Percentiles rank a stretch among this genome's conserved stretches.
Evolutionary conservation across 2,329 filamentous ascomycete genomes (phyloP).

Genomic region (Tetracladium maxilliforme): DNA sequence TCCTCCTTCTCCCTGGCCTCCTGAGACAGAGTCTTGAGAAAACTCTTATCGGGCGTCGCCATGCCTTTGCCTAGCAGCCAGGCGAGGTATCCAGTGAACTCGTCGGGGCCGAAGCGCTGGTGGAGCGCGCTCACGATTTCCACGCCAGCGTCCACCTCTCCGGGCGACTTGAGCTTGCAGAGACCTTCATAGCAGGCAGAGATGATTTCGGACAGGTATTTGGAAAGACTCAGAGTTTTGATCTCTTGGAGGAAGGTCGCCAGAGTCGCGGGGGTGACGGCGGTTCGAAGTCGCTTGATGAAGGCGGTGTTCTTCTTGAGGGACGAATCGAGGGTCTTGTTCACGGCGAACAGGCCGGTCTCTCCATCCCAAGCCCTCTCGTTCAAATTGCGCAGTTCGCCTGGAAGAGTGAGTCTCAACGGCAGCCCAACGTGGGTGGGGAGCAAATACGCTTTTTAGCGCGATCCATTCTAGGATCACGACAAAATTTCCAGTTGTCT

Average conservation of each 20-base stretch:
- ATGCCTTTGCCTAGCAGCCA: conserved; percentile 88
- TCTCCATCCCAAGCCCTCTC: conserved; percentile 79
- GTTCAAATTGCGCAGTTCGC: conserved; percentile 83
- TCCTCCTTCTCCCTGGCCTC: conserved; percentile 91
- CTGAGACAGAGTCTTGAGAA: conserved; percentile 60
- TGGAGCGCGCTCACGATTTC: conserved; percentile 93
- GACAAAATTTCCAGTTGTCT: no score
- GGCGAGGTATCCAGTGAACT: conserved; percentile 83
- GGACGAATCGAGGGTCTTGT: conserved; percentile 75
- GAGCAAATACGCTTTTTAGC: conserved; percentile 3
- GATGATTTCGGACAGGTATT: conserved; percentile 94
- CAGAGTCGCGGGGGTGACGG: conserved; percentile 66
- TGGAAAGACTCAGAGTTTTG: conserved; percentile 78
- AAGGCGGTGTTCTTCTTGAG: conserved; percentile 98
- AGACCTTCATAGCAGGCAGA: conserved; percentile 91
- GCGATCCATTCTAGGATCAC: no score
- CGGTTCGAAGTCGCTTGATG: conserved; percentile 88
- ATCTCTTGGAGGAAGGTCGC: conserved; percentile 83
- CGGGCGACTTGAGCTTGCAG: conserved; percentile 78
- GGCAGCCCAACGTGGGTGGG: conserved; percentile 1
- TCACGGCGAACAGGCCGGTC: conserved; percentile 65
- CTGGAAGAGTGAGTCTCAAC: conserved; percentile 38
- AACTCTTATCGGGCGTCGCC: conserved; percentile 76
- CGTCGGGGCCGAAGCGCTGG: conserved; percentile 78
- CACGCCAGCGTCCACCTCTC: conserved; percentile 82